phyloP scores from a whole-genome alignment of 2,329 filamentous ascomycete genomes.

The Scedosporium aurantiacum region DNA sequence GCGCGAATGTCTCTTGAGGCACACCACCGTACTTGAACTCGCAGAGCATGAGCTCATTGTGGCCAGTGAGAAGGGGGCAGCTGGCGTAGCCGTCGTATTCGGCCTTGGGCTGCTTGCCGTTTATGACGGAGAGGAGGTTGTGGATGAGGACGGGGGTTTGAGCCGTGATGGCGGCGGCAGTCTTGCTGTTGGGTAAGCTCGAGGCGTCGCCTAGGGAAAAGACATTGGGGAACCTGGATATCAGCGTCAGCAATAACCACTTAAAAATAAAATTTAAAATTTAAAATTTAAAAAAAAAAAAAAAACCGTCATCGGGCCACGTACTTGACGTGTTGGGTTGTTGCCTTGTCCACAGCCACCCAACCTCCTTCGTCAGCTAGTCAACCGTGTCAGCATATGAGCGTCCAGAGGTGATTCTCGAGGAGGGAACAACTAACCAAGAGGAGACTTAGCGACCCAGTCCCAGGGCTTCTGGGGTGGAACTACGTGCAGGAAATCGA shows the following conservation, averaged over 20 bases:
- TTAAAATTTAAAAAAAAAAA: not conserved
- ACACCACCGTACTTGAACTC: slow-evolving; percentile 37
- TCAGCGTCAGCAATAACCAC: not conserved
- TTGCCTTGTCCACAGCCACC: slow-evolving; percentile 14
- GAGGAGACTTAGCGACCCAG: slow-evolving; percentile 3
- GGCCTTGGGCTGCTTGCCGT: slow-evolving; percentile 20
- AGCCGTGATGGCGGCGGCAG: slow-evolving; percentile 31
- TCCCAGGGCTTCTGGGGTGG: slow-evolving; percentile 16
- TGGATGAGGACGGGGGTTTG: slow-evolving; percentile 31
- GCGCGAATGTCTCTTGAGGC: slow-evolving; percentile 32
- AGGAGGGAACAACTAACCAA: slow-evolving; percentile 13
- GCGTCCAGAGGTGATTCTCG: not conserved
- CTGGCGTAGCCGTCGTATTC: slow-evolving; percentile 33
- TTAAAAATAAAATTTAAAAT: not conserved
- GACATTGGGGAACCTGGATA: slow-evolving; percentile 18
- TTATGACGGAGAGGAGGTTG: slow-evolving; percentile 25
- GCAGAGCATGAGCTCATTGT: slow-evolving; percentile 33
- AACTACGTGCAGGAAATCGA: slow-evolving; percentile 25
- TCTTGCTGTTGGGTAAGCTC: slow-evolving; percentile 30
- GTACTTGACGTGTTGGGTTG: slow-evolving; percentile 14
- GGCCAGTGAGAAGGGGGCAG: slow-evolving; percentile 32
- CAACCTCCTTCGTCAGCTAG: slow-evolving; percentile 12
- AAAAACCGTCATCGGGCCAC: not conserved
- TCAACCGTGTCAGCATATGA: not conserved
- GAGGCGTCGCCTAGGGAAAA: slow-evolving; percentile 29